Evolutionary conservation across 2,329 filamentous ascomycete species (phyloP).

Genomic region (Aspergillus caelatus): DNA sequence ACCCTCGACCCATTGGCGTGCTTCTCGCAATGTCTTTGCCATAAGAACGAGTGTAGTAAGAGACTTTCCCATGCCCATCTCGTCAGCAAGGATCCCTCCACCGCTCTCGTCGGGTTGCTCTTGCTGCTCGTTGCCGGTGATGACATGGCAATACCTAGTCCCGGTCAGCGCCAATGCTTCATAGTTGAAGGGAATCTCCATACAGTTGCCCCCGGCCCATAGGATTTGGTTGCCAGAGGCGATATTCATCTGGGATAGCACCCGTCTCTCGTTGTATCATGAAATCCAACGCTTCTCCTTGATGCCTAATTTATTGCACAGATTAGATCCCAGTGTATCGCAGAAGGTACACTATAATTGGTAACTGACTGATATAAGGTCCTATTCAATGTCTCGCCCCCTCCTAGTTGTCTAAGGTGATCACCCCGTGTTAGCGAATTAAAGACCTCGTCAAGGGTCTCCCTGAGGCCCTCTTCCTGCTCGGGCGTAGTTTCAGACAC

Average conservation of each 20-base stretch:
- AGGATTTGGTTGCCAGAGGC: background rate
- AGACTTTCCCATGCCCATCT: constrained; percentile 65
- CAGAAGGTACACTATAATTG: background rate
- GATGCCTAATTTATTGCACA: background rate
- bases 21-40: constrained; percentile 43
- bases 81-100: constrained; percentile 60
- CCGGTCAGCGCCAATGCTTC: background rate
- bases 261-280: background rate
- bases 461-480: background rate
- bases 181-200: background rate
- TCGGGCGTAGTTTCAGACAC: background rate
- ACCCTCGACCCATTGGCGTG: constrained; percentile 15
- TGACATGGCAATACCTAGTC: constrained; percentile 4
- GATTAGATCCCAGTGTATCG: background rate
- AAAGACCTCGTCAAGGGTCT: background rate
- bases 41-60: constrained; percentile 55
- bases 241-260: background rate
- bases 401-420: background rate
- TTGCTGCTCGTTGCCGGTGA: background rate
- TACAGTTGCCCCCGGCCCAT: background rate
- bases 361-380: background rate
- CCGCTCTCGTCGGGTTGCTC: constrained; percentile 15
- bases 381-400: background rate
- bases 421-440: background rate
- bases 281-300: background rate